Base-by-base conservation (phyloP, 768 basidiomycete species). In the Infundibulicybe gibba region DNA sequence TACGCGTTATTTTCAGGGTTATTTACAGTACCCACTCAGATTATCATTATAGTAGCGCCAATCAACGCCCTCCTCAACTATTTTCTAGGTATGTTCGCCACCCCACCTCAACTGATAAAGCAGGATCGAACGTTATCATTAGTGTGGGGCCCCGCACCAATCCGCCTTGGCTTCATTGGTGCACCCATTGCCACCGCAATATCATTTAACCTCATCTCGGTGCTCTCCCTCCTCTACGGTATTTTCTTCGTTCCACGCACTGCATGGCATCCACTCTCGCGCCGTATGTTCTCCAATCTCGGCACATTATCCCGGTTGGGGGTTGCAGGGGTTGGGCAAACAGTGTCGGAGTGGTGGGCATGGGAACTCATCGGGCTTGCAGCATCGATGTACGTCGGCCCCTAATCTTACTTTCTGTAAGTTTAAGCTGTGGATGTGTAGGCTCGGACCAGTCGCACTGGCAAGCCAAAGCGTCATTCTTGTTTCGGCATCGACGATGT, bases 331-430 rank as follows among this genome's bases (percentile, higher is more conserved):
- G 81, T 91, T 15, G 83, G 83, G 0, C 91, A 93, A 63, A 85
- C 81, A 3, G 90, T 89, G 1, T 83, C 81, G 3, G 95, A 97
- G 64, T 98, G 94, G 95, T 97, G 94, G 93, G 85, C 87, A 32
- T 95, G 95, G 95, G 94, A 97, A 65, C 76, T 92, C 5, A 65
- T 88, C 31, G 85, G 83, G 17, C 68, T 80, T 2, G 76, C 72
- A 3, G 79, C 79, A 3, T 74, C 73, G 50, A 53, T 75, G 69
- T 75, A 53, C 49, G 72, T 61, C n/a, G 32, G 3, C n/a, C 35
- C 6, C 8, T 19, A 2, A 30, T 20, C 16, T 8, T 10, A 19
- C 20, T 40, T 20, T 43, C 13, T 15, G 38, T 20, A 19, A 10
- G 13, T 10, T 40, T 8, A 8, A 25, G 8, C 8, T 25, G 25